These are phyloP conservation scores for Rhodofomes roseus DNA, from an alignment of 1,284 basidiomycete genomes.

Conservation along the genomic window DNA sequence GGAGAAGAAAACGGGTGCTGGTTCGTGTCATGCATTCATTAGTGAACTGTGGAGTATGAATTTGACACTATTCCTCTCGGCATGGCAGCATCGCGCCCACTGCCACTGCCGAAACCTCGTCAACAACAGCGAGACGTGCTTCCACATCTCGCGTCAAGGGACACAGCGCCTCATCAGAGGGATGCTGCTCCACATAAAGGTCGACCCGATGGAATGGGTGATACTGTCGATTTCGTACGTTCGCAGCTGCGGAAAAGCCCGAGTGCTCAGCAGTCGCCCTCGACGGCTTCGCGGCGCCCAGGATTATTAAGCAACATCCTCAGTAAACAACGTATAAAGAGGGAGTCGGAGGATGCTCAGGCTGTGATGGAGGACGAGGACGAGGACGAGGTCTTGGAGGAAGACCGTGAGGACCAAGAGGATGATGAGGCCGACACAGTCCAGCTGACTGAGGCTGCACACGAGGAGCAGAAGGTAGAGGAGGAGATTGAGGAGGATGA, in stretches of 20 bases:
- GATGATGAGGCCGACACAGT: neutral
- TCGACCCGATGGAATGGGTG: neutral
- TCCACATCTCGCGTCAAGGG: neutral
- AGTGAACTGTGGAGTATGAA: no score
- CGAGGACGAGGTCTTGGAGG: slow-evolving; percentile 3
- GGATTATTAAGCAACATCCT: slow-evolving; percentile 10
- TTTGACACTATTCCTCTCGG: no score
- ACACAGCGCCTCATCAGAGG: slow-evolving; percentile 4
- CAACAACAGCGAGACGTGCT: neutral
- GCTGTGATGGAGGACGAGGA: slow-evolving; percentile 2
- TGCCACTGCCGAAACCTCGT: neutral
- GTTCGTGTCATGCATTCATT: neutral
- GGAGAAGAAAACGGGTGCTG: neutral
- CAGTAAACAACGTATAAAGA: slow-evolving; percentile 12
- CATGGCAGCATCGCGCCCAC: neutral
- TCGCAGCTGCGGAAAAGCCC: neutral
- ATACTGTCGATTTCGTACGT: neutral
- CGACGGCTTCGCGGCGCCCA: neutral
- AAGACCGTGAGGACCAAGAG: neutral
- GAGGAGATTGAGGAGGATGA: neutral
- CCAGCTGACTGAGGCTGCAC: neutral
- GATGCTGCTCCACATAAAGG: neutral
- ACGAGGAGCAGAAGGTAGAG: neutral
- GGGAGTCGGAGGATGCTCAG: neutral
- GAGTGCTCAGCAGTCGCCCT: neutral